A percentile compares a stretch with the other conserved stretches of the same genome.
These are phyloP conservation scores for Exophiala dermatitidis DNA, from an alignment of 2,329 filamentous ascomycete genomes.

Conservation along the genomic window DNA sequence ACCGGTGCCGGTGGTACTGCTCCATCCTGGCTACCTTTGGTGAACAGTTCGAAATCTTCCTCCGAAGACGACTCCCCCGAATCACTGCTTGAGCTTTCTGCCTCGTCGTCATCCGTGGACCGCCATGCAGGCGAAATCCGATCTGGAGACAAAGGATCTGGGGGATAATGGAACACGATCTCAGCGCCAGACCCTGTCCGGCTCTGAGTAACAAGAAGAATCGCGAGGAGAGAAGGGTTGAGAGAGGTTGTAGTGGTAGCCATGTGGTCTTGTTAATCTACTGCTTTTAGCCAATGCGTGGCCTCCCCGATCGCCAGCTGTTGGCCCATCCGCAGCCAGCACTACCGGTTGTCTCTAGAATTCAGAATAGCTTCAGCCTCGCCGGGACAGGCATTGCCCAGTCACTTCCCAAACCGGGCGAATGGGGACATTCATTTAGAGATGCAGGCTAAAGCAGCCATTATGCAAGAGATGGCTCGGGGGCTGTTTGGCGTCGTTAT, in stretches of 20 bases:
- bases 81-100: slow-evolving; percentile 24
- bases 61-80: slow-evolving; percentile 23
- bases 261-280: slow-evolving; percentile 29
- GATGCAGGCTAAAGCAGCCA: not conserved
- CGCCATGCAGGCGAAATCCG: slow-evolving; percentile 4
- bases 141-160: slow-evolving; percentile 33
- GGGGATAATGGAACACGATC: slow-evolving; percentile 84
- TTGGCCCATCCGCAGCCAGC: not conserved
- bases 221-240: slow-evolving; percentile 56
- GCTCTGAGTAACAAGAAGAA: slow-evolving; percentile 67
- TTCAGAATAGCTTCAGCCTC: slow-evolving; percentile 4
- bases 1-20: not conserved
- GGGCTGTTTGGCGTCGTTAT: not conserved
- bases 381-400: not conserved
- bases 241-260: slow-evolving; percentile 43
- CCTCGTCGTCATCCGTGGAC: slow-evolving; percentile 20
- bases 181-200: slow-evolving; percentile 73
- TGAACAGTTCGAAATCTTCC: slow-evolving; percentile 22
- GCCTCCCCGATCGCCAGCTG: not conserved
- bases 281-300: not conserved
- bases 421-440: not conserved
- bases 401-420: slow-evolving; percentile 4
- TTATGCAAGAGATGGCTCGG: not conserved
- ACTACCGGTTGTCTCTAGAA: not conserved
- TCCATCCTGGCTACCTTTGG: slow-evolving; percentile 8